Evolutionary conservation across 768 basidiomycete genomes (phyloP).

Genomic region (Agrocybe chaxingu): DNA sequence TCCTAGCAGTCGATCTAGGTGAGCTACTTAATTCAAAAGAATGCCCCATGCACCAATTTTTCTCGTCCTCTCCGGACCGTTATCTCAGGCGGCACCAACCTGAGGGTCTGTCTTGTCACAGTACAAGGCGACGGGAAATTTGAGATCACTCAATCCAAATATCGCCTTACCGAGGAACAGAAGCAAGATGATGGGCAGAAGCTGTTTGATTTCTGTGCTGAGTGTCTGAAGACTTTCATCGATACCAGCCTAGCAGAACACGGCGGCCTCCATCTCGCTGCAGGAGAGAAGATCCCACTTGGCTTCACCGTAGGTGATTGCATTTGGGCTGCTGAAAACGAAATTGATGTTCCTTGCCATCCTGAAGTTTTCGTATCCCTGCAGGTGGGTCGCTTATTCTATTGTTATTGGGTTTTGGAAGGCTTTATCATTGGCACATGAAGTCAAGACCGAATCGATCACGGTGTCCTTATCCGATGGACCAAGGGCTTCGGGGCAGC

Average conservation of each 20-base stretch:
- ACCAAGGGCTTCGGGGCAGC: slow-evolving; percentile 97
- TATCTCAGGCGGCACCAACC: slow-evolving; percentile 80
- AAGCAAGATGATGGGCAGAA: slow-evolving; percentile 97
- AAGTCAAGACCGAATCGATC: slow-evolving; percentile 93
- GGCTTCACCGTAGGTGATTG: slow-evolving; percentile 84
- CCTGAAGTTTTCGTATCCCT: slow-evolving; percentile 88
- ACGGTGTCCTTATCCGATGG: slow-evolving; percentile 94
- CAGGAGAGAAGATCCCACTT: slow-evolving; percentile 66
- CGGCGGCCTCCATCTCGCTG: slow-evolving; percentile 43
- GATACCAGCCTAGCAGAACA: slow-evolving; percentile 61
- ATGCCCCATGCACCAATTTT: neutral
- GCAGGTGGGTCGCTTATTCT: slow-evolving; percentile 55
- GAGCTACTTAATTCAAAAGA: slow-evolving; percentile 22
- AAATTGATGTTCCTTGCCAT: slow-evolving; percentile 6
- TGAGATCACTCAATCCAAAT: slow-evolving; percentile 97
- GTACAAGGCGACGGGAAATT: slow-evolving; percentile 93
- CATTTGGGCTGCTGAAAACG: neutral
- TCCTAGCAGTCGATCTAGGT: slow-evolving; percentile 88
- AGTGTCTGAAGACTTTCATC: slow-evolving; percentile 88
- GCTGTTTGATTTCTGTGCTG: slow-evolving; percentile 96
- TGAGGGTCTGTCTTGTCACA: slow-evolving; percentile 96
- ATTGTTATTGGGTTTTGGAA: no score
- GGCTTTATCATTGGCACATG: neutral
- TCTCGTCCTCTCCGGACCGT: neutral
- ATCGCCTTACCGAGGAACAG: slow-evolving; percentile 94